Evolutionary conservation across 1,139 yeast genomes (phyloP).

Genomic region (Sugiyamaella pinicola): DNA sequence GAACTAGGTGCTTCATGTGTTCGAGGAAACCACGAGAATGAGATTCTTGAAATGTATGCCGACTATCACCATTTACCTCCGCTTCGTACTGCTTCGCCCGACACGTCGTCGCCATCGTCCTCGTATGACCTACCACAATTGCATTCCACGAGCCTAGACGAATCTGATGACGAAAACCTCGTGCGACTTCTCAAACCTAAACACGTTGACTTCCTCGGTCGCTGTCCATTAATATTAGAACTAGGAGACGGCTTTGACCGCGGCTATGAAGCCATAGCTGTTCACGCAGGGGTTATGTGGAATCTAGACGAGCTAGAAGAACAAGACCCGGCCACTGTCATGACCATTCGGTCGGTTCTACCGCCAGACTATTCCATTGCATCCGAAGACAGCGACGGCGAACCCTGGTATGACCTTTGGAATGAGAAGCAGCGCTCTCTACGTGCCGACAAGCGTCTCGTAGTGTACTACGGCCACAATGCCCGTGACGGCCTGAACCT

Average conservation of each 20-base stretch:
- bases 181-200: constrained; percentile 61
- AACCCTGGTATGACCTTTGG: constrained; percentile 67
- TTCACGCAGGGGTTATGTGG: constrained; percentile 80
- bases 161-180: constrained; percentile 51
- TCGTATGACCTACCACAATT: not conserved
- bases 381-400: constrained; percentile 53
- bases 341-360: constrained; percentile 62
- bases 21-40: constrained; percentile 86
- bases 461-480: constrained; percentile 89
- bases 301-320: constrained; percentile 52
- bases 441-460: constrained; percentile 44
- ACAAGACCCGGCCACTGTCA: constrained; percentile 63
- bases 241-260: constrained; percentile 58
- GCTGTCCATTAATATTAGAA: constrained; percentile 63
- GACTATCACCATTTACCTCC: constrained; percentile 53
- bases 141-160: constrained; percentile 13
- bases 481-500: constrained; percentile 75
- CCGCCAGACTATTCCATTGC: constrained; percentile 61
- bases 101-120: not conserved
- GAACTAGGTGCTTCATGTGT: constrained; percentile 62
- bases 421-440: constrained; percentile 52
- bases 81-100: constrained; percentile 28
- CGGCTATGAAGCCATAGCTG: constrained; percentile 59
- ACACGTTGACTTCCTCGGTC: constrained; percentile 60
- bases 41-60: constrained; percentile 62